Evolutionary conservation across 1,139 yeast species (phyloP).

Genomic region (Eremothecium sinecaudum): DNA sequence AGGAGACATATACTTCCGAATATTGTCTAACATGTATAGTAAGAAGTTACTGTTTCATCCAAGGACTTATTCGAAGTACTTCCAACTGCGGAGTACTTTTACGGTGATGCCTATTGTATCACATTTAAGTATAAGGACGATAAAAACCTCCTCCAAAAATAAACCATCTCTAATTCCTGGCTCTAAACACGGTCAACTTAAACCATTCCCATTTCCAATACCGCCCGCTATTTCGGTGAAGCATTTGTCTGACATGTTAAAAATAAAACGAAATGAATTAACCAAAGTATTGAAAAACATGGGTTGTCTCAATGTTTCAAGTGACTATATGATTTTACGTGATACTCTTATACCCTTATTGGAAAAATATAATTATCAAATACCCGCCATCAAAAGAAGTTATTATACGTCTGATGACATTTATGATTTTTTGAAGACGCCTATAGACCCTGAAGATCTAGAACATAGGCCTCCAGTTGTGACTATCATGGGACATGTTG

Average conservation of each 20-base stretch:
- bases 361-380: conserved; percentile 76
- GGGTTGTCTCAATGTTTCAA: conserved; percentile 70
- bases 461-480: conserved; percentile 85
- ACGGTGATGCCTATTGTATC: too few species aligned
- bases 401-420: conserved; percentile 40
- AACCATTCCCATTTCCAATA: conserved; percentile 36
- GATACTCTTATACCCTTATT: conserved; percentile 83
- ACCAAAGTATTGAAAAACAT: conserved; percentile 49
- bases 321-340: conserved; percentile 71
- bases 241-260: conserved; percentile 63
- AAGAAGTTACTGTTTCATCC: too few species aligned
- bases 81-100: too few species aligned
- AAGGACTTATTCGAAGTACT: too few species aligned
- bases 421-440: conserved; percentile 36
- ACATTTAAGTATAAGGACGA: too few species aligned
- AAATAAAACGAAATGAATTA: conserved; percentile 53
- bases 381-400: conserved; percentile 31
- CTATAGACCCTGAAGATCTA: conserved; percentile 38
- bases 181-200: conserved; percentile 22
- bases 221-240: conserved; percentile 71
- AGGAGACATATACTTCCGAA: too few species aligned
- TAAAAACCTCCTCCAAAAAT: too few species aligned
- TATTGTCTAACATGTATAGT: too few species aligned
- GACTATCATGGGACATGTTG: conserved; percentile 98
- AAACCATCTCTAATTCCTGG: too few species aligned